These are phyloP conservation scores for Podila epigama DNA, from an alignment of 192 early-diverging fungal species.

Conservation along the genomic window DNA sequence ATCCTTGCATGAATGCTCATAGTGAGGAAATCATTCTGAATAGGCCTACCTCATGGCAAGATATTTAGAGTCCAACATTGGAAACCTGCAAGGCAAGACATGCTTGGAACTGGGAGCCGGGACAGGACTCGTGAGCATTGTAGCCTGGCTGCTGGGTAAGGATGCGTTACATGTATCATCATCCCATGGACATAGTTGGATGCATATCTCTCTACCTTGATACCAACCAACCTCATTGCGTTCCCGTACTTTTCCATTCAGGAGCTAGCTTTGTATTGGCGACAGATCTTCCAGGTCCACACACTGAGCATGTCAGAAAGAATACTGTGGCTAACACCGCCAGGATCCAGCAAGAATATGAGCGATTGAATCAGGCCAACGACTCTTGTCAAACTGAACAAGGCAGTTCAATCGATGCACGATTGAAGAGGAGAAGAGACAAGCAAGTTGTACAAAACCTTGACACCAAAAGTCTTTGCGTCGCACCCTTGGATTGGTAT, in stretches of 20 bases:
- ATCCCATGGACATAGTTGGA: too few relatives aligned
- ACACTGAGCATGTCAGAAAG: constrained; percentile 26
- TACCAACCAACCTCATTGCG: too few relatives aligned
- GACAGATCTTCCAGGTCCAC: constrained; percentile 37
- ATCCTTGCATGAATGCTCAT: neutral
- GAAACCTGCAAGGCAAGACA: constrained; percentile 22
- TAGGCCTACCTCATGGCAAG: constrained; percentile 44
- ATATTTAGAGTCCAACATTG: constrained; percentile 22
- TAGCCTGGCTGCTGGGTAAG: constrained; percentile 40
- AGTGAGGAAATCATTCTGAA: neutral
- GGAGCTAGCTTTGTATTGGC: constrained; percentile 27
- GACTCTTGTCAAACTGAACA: neutral
- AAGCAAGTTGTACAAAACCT: constrained; percentile 4
- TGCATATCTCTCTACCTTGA: too few relatives aligned
- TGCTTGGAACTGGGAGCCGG: constrained; percentile 48
- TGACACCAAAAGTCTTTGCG: constrained; percentile 10
- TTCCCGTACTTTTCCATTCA: too few relatives aligned
- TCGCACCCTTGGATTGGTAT: constrained; percentile 44
- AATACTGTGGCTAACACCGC: constrained; percentile 9
- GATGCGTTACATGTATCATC: too few relatives aligned
- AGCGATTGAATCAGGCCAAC: neutral
- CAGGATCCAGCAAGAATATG: constrained; percentile 10
- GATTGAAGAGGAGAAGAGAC: neutral
- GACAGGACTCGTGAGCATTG: constrained; percentile 46
- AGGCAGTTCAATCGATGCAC: neutral